Evolutionary conservation across 2,329 filamentous ascomycete species (phyloP).

Genomic region (Penicillium decumbens): DNA sequence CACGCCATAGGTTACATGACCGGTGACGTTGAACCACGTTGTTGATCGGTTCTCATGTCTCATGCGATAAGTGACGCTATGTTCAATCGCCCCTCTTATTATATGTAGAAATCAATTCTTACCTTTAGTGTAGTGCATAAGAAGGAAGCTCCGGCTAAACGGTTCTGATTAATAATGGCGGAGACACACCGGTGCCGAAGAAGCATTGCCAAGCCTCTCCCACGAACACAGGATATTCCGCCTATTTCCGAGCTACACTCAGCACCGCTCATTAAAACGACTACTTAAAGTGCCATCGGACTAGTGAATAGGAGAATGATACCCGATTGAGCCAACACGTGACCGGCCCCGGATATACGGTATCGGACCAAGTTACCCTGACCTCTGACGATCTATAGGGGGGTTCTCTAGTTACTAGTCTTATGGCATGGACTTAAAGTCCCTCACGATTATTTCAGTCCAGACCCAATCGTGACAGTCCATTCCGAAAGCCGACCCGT

Average conservation of each 20-base stretch:
- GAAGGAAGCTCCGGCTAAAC: background rate
- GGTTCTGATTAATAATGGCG: background rate
- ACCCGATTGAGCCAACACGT: slow-evolving; percentile 12
- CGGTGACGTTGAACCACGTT: slow-evolving; percentile 1
- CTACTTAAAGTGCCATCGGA: background rate
- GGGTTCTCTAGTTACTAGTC: background rate
- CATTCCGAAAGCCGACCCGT: slow-evolving; percentile 4
- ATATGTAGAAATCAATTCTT: background rate
- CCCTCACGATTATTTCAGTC: slow-evolving; percentile 6
- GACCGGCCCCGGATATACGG: slow-evolving; percentile 17
- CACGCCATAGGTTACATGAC: slow-evolving; percentile 1
- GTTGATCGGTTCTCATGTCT: background rate
- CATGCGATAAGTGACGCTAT: background rate
- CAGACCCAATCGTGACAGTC: slow-evolving; percentile 7
- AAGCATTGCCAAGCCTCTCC: slow-evolving; percentile 15
- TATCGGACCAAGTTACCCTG: slow-evolving; percentile 5
- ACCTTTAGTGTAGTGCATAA: background rate
- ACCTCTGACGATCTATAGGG: slow-evolving; percentile 6
- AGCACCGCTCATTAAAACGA: background rate
- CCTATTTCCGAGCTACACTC: background rate
- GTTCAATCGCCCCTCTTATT: background rate
- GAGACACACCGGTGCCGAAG: background rate
- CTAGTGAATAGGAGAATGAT: slow-evolving; percentile 10
- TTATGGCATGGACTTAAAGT: background rate
- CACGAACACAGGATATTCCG: background rate